Percentiles rank a stretch among this genome's conserved stretches.
These are phyloP conservation scores for Citrus mangshanensis DNA, from an alignment of 345 rosid species.

Conservation along the genomic window DNA sequence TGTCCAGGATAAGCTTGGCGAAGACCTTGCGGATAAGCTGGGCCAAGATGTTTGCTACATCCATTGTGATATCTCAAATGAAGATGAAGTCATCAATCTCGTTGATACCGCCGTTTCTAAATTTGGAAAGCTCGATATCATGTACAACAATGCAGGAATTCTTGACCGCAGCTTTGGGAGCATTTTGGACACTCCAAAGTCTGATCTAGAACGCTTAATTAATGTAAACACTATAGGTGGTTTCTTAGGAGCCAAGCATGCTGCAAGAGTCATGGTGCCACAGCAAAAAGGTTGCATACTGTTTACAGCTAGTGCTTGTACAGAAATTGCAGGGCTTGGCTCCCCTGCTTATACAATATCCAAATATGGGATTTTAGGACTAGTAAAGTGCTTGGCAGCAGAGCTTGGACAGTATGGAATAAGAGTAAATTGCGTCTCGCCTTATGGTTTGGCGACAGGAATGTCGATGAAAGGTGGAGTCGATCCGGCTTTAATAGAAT, in stretches of 20 bases:
- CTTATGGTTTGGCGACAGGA: neutral
- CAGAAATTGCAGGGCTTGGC: neutral
- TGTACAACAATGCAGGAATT: constrained; percentile 41
- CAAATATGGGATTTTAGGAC: neutral
- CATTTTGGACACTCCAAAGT: constrained; percentile 24
- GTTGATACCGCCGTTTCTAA: constrained; percentile 27
- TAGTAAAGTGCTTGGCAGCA: neutral
- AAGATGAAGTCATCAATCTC: constrained; percentile 24
- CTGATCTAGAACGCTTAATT: constrained; percentile 4
- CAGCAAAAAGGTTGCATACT: neutral
- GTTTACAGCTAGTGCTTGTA: neutral
- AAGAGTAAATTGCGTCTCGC: neutral
- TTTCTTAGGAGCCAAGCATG: neutral
- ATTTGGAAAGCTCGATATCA: constrained; percentile 39
- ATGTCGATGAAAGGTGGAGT: neutral
- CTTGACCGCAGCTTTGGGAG: constrained; percentile 3
- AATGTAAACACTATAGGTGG: neutral
- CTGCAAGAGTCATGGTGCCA: neutral
- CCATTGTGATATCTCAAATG: constrained; percentile 16
- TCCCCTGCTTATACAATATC: neutral
- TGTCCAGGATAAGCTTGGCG: constrained; percentile 31
- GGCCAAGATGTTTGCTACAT: constrained; percentile 30
- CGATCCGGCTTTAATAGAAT: neutral
- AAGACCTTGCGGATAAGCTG: constrained; percentile 18
- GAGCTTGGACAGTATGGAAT: neutral